These are phyloP conservation scores for Epichloe sibirici DNA, from an alignment of 2,329 filamentous ascomycete genomes.

Conservation along the genomic window DNA sequence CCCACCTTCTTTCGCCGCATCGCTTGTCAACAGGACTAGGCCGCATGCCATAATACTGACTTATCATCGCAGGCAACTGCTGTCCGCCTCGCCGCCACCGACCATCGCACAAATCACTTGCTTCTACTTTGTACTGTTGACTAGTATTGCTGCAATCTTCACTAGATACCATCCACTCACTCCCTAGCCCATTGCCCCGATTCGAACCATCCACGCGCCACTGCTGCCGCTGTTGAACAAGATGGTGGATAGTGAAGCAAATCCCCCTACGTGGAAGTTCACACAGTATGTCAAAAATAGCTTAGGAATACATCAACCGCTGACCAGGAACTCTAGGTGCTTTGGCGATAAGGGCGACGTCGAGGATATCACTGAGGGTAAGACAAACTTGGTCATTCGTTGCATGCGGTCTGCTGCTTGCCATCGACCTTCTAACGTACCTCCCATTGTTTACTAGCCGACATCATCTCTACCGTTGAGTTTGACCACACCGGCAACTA, in stretches of 20 bases:
- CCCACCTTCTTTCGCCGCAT: constrained; percentile 10
- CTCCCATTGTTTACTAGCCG: constrained; percentile 40
- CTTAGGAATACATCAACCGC: constrained; percentile 9
- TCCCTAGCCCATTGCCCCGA: not conserved
- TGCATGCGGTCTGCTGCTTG: constrained; percentile 6
- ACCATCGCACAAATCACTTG: constrained; percentile 1
- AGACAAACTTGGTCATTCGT: constrained; percentile 10
- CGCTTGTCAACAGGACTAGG: constrained; percentile 10
- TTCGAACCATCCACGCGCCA: constrained; percentile 13
- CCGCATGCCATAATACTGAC: constrained; percentile 6
- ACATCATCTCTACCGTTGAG: constrained; percentile 85
- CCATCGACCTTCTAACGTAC: constrained; percentile 7
- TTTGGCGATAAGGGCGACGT: constrained; percentile 99
- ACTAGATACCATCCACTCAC: not conserved
- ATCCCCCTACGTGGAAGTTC: constrained; percentile 98
- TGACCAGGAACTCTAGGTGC: constrained; percentile 49
- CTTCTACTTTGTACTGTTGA: not conserved
- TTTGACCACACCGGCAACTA: constrained; percentile 88
- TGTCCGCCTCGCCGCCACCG: constrained; percentile 1
- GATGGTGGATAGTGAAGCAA: constrained; percentile 94
- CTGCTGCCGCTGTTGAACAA: constrained; percentile 33
- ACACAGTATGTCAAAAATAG: constrained; percentile 64
- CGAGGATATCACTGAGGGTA: constrained; percentile 96
- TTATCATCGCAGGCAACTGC: constrained; percentile 5
- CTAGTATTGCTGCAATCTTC: not conserved